These are phyloP conservation scores for Drechslerella dactyloides DNA, from an alignment of 2,329 filamentous ascomycete species.

Conservation along the genomic window DNA sequence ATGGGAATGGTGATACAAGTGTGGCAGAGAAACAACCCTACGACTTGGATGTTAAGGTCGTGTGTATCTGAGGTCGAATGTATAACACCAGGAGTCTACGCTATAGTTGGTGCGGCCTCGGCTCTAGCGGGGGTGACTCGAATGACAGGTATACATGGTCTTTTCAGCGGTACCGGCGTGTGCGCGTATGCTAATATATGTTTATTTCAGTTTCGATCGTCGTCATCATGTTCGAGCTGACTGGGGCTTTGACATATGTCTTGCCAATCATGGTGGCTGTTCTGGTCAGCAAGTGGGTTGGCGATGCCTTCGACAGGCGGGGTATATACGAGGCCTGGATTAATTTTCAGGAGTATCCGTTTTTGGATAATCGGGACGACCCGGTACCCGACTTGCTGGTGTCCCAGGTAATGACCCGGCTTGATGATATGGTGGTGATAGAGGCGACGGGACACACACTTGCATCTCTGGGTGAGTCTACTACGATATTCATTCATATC, in stretches of 20 bases:
- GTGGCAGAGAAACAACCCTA: constrained; percentile 78
- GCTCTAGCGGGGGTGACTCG: constrained; percentile 92
- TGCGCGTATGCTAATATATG: neutral
- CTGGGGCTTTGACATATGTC: constrained; percentile 92
- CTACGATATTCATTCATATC: neutral
- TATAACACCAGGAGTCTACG: constrained; percentile 92
- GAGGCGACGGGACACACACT: constrained; percentile 89
- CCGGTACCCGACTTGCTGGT: constrained; percentile 82
- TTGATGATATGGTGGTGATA: constrained; percentile 88
- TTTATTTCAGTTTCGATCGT: constrained; percentile 77
- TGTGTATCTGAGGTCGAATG: constrained; percentile 88
- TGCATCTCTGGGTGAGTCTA: constrained; percentile 68
- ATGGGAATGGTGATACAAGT: constrained; percentile 89
- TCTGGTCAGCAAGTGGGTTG: constrained; percentile 98
- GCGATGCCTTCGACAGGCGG: constrained; percentile 87
- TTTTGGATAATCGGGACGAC: constrained; percentile 89
- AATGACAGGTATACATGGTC: constrained; percentile 71
- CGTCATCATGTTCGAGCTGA: constrained; percentile 99
- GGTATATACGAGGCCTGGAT: constrained; percentile 99
- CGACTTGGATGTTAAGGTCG: constrained; percentile 75
- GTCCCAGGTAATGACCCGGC: constrained; percentile 87
- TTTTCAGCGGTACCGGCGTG: neutral
- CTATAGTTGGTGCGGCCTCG: constrained; percentile 92
- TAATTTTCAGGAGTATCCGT: constrained; percentile 91
- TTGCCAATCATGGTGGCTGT: constrained; percentile 99